Conservation (phyloP, 1,284 basidiomycete species). For the Cryptococcus neoformans region DNA sequence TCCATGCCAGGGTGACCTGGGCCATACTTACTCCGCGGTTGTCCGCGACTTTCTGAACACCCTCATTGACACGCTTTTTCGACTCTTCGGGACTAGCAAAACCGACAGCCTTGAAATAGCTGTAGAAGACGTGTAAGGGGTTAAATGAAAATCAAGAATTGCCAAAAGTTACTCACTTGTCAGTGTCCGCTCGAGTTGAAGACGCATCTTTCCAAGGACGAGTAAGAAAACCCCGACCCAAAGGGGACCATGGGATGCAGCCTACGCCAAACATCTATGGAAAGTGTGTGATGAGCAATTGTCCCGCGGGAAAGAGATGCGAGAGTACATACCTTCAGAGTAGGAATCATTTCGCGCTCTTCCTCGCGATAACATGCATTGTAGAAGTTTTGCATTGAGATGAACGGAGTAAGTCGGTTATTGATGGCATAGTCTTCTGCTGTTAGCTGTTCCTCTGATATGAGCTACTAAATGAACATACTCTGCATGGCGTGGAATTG, state of each 20-base stretch:
- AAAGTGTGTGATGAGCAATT: too few species aligned
- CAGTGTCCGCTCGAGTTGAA: slow-evolving; percentile 25
- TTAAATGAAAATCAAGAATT: too few species aligned
- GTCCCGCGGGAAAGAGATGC: too few species aligned
- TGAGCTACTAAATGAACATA: slow-evolving; percentile 12
- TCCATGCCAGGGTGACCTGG: slow-evolving; percentile 46
- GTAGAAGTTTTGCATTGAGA: slow-evolving; percentile 61
- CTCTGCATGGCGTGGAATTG: slow-evolving; percentile 50
- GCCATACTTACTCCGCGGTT: slow-evolving; percentile 56
- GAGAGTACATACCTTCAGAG: slow-evolving; percentile 1
- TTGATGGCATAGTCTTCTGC: slow-evolving; percentile 33
- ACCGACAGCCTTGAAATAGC: slow-evolving; percentile 14
- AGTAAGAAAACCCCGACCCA: slow-evolving; percentile 24
- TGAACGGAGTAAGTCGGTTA: slow-evolving; percentile 60
- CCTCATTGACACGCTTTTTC: slow-evolving; percentile 6
- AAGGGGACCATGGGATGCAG: slow-evolving; percentile 23
- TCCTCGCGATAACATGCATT: slow-evolving; percentile 58
- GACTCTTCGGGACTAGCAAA: neutral
- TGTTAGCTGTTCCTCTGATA: neutral
- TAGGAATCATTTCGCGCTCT: slow-evolving; percentile 62
- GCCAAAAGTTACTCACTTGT: too few species aligned
- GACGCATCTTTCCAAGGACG: slow-evolving; percentile 19
- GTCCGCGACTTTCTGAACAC: slow-evolving; percentile 55
- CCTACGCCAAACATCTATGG: slow-evolving; percentile 33
- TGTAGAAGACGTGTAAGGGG: neutral